These are phyloP conservation scores for Jasminum sambac DNA, from an alignment of 257 asterid genomes.

Conservation along the genomic window DNA sequence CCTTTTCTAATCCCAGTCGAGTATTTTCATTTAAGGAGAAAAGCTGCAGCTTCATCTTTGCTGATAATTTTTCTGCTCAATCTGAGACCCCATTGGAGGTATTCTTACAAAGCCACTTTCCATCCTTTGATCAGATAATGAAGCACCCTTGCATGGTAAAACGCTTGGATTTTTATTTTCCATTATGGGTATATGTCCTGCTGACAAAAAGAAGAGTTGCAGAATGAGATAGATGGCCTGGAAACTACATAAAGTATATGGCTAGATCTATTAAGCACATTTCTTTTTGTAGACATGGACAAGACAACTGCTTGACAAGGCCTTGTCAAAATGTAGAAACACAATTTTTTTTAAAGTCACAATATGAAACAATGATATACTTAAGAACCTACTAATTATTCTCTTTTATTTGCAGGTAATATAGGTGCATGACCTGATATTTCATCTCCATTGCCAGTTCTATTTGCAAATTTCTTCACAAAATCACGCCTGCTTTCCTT, in stretches of 20 bases:
- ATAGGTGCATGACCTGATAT: slow-evolving; percentile 36
- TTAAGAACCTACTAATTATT: slow-evolving; percentile 1
- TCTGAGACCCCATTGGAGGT: slow-evolving; percentile 32
- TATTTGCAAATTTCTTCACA: slow-evolving; percentile 37
- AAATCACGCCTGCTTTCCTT: slow-evolving; percentile 26
- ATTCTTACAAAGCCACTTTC: slow-evolving; percentile 15
- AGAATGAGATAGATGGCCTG: background rate
- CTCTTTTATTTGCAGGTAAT: background rate
- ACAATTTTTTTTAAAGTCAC: background rate
- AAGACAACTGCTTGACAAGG: background rate
- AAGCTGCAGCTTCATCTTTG: slow-evolving; percentile 81
- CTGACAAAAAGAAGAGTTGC: background rate
- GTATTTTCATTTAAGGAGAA: slow-evolving; percentile 63
- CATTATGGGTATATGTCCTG: background rate
- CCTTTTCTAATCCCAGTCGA: slow-evolving; percentile 72
- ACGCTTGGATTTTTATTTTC: slow-evolving; percentile 6
- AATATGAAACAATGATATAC: background rate
- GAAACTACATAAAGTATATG: background rate
- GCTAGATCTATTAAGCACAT: background rate
- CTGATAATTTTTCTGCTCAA: slow-evolving; percentile 39
- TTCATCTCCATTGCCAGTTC: slow-evolving; percentile 24
- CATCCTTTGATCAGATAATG: slow-evolving; percentile 21
- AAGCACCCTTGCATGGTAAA: slow-evolving; percentile 13
- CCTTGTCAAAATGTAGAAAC: background rate
- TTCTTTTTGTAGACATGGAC: background rate